Base-by-base conservation (phyloP, 2,329 filamentous ascomycete genomes). In the Fusarium sp. region DNA sequence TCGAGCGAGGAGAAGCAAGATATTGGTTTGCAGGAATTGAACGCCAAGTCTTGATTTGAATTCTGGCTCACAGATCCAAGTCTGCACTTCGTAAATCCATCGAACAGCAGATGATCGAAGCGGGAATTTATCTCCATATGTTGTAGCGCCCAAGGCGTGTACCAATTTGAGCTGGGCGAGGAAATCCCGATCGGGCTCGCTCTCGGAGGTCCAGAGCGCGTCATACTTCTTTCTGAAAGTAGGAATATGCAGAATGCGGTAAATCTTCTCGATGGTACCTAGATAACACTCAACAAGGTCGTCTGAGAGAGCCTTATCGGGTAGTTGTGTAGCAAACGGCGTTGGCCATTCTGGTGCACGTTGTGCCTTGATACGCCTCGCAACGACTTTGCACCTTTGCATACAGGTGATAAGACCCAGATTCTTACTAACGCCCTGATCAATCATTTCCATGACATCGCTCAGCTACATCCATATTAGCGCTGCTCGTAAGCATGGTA, bases 61-160 rank as follows among this genome's bases (percentile, higher is more conserved):
- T 4, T 82, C 77, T 0, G 87, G 87, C 7, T 81, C 80, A 0
- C 83, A 82, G 1, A 85, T 50, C 84, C 85, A 89, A 0, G 81
- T 81, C 43, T 86, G 83, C 0, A 83, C 86, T 62, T 88, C 86
- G 54, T 85, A 84, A 0, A 88, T 76, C 87, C 87, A 90, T 26
- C 75, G 79, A n/a, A 83, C 76, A 1, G 87, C 87, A 0, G 79
- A 78, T 7, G 76, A 50, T 8, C 85, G 81, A 34, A 88, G 66
- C 0, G 82, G 83, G 55, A 86, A 88, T 0, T 75, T 61, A 0
- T 83, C 79, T 50, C 89, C 84, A 56, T 85, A 82, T 0, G 78
- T 77, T 2, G 79, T 76, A 2, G 85, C 81, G 1, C 87, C 88
- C 19, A 89, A 82, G 1, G 88, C 86, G 6, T 89, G 74, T 0